A percentile compares a stretch with the other conserved stretches of the same genome.
Evolutionary conservation across 768 basidiomycete genomes (phyloP).

Genomic region (Ramaria sp.): DNA sequence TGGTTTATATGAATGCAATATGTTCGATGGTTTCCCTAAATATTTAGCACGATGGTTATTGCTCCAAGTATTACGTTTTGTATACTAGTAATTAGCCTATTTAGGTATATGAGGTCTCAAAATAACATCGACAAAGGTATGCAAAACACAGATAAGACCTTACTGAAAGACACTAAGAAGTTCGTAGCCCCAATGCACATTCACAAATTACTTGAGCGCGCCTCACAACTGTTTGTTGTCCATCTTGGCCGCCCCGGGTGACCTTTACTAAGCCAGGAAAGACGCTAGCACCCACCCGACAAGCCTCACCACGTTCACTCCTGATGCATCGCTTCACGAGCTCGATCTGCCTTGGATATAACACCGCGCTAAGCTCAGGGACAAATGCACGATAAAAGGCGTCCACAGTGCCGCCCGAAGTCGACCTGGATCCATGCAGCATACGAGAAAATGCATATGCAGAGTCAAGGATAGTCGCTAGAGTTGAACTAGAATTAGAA

Average conservation of each 20-base stretch:
- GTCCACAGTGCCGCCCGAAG: slow-evolving; percentile 39
- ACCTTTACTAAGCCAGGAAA: slow-evolving; percentile 87
- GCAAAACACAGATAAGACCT: no score
- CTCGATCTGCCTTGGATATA: slow-evolving; percentile 75
- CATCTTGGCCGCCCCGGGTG: slow-evolving; percentile 39
- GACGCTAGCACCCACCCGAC: slow-evolving; percentile 73
- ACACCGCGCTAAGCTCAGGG: slow-evolving; percentile 63
- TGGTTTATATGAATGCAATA: no score
- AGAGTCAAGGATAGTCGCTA: slow-evolving; percentile 52
- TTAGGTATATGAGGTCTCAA: no score
- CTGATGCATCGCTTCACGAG: slow-evolving; percentile 72
- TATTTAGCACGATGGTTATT: no score
- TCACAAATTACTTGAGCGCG: slow-evolving; percentile 83
- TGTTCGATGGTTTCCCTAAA: no score
- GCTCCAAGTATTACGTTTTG: no score
- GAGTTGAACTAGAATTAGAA: slow-evolving; percentile 31
- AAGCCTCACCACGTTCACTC: slow-evolving; percentile 62
- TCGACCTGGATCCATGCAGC: slow-evolving; percentile 61
- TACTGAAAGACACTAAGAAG: neutral
- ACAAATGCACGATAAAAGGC: slow-evolving; percentile 83
- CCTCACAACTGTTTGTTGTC: slow-evolving; percentile 50
- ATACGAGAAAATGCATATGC: slow-evolving; percentile 78
- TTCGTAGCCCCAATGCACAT: slow-evolving; percentile 44
- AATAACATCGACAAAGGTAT: no score
- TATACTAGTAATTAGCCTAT: no score